Evolutionary conservation across 1,284 basidiomycete genomes (phyloP).

Genomic region (Trichosporon asahii): DNA sequence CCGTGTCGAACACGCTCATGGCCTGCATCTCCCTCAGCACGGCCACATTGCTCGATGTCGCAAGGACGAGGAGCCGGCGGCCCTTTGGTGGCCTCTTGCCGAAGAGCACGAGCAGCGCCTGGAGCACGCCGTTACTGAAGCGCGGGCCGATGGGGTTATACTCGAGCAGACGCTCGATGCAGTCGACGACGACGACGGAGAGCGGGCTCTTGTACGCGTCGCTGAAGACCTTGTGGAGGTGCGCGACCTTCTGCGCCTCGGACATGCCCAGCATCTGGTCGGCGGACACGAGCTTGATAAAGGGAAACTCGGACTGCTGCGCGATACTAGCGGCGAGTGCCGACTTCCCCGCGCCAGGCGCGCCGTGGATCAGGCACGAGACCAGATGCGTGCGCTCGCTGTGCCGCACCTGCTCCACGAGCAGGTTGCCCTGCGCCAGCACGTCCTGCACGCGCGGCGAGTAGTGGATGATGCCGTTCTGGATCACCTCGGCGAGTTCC

Average conservation of each 20-base stretch:
- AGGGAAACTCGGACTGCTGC: slow-evolving; percentile 86
- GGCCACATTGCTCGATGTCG: slow-evolving; percentile 82
- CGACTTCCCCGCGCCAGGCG: slow-evolving; percentile 89
- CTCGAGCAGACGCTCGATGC: slow-evolving; percentile 82
- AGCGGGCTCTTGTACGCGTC: slow-evolving; percentile 97
- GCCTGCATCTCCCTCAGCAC: slow-evolving; percentile 90
- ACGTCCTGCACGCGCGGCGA: slow-evolving; percentile 80
- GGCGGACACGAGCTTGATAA: slow-evolving; percentile 96
- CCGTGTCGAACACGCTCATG: slow-evolving; percentile 80
- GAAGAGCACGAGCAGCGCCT: slow-evolving; percentile 85
- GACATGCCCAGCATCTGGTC: slow-evolving; percentile 96
- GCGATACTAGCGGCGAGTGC: slow-evolving; percentile 94
- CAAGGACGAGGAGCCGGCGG: slow-evolving; percentile 85
- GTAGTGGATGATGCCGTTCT: slow-evolving; percentile 96
- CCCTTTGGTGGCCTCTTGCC: slow-evolving; percentile 91
- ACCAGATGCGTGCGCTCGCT: slow-evolving; percentile 90
- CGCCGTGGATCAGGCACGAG: slow-evolving; percentile 81
- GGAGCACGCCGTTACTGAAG: slow-evolving; percentile 92
- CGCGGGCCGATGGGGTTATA: slow-evolving; percentile 98
- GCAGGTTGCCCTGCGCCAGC: slow-evolving; percentile 81
- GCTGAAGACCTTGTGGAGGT: slow-evolving; percentile 88
- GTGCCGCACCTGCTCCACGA: slow-evolving; percentile 91
- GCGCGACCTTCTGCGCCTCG: slow-evolving; percentile 84
- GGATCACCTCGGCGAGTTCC: slow-evolving; percentile 87
- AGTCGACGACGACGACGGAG: slow-evolving; percentile 96